phyloP scores from a whole-genome alignment of 1,284 basidiomycete species.

The Microbotryum saponariae region DNA sequence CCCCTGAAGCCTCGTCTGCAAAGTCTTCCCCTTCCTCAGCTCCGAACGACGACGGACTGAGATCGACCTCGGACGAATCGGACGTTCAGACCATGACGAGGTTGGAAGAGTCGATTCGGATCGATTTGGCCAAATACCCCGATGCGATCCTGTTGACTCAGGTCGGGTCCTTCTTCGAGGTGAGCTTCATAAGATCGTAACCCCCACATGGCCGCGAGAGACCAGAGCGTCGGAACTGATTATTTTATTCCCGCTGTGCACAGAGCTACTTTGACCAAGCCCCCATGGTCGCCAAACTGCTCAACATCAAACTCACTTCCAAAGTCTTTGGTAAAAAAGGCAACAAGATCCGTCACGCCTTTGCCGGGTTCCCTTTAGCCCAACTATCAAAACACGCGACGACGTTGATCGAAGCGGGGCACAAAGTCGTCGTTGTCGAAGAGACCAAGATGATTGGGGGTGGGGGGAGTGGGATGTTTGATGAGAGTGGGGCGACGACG shows the following conservation, averaged over 20 bases:
- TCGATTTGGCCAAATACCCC: conserved; percentile 67
- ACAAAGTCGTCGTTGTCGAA: conserved; percentile 84
- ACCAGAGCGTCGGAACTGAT: neutral
- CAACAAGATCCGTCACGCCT: conserved; percentile 53
- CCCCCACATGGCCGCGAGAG: neutral
- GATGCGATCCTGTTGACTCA: conserved; percentile 82
- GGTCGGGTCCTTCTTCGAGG: conserved; percentile 93
- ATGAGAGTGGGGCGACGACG: conserved; percentile 2
- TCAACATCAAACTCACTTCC: conserved; percentile 72
- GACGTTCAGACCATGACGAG: conserved; percentile 27
- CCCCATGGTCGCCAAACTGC: conserved; percentile 60
- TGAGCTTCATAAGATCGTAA: conserved; percentile 38
- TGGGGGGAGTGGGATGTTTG: conserved; percentile 33
- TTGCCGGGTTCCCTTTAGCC: conserved; percentile 80
- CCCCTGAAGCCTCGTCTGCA: too few species aligned
- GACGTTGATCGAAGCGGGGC: conserved; percentile 66
- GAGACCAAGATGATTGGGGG: conserved; percentile 58
- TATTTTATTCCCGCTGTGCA: conserved; percentile 1
- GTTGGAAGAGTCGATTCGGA: conserved; percentile 60
- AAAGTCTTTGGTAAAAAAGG: conserved; percentile 54
- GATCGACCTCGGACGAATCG: too few species aligned
- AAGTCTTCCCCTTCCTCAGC: too few species aligned
- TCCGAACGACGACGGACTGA: too few species aligned
- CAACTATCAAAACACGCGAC: conserved; percentile 81
- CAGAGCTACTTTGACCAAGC: conserved; percentile 94